Conservation (phyloP, 805 yeast genomes). For the Candida maesae region DNA sequence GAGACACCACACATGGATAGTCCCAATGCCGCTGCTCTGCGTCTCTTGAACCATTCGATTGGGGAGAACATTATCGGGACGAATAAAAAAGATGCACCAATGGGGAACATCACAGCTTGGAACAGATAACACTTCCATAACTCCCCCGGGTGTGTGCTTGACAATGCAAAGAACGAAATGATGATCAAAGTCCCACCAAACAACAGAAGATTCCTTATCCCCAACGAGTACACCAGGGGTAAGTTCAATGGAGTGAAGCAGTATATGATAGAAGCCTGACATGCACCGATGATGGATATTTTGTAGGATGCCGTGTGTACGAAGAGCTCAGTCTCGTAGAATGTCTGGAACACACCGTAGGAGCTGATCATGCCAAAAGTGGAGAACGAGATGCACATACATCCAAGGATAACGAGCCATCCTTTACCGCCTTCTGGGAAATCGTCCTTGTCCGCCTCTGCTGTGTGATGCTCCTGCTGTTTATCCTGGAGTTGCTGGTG, state of each 20-base stretch:
- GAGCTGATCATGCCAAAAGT: constrained; percentile 25
- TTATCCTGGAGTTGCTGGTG: too few species aligned
- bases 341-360: constrained; percentile 24
- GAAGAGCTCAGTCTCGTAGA: constrained; percentile 23
- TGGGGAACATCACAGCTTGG: constrained; percentile 22
- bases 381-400: constrained; percentile 14
- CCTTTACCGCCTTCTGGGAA: constrained; percentile 23
- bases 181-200: constrained; percentile 15
- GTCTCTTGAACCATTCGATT: constrained; percentile 68
- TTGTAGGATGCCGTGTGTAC: constrained; percentile 14
- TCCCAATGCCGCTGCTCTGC: constrained; percentile 52
- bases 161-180: constrained; percentile 20
- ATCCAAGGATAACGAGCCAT: constrained; percentile 24
- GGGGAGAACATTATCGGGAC: constrained; percentile 55
- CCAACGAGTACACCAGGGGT: constrained; percentile 22
- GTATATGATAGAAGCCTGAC: constrained; percentile 23
- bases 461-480: not conserved
- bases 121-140: constrained; percentile 27
- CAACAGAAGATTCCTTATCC: constrained; percentile 13
- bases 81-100: constrained; percentile 42
- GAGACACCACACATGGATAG: constrained; percentile 44
- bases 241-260: constrained; percentile 14
- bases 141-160: constrained; percentile 14
- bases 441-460: constrained; percentile 14
- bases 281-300: constrained; percentile 24